Evolutionary conservation across 805 yeast species (phyloP).

Genomic region (Cyberlindnera maclurae): DNA sequence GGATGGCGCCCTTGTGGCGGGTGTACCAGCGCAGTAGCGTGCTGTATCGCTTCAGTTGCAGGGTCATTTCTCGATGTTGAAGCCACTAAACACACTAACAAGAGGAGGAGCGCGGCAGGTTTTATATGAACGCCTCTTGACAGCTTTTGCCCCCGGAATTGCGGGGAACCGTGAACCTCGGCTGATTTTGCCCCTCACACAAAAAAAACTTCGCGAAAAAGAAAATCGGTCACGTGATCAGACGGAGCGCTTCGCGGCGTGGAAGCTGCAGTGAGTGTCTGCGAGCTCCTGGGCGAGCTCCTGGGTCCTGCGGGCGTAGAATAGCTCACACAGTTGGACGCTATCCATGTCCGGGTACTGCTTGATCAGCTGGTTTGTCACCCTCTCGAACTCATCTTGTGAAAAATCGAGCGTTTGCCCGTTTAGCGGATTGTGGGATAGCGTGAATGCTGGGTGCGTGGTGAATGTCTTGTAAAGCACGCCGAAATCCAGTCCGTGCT

Average conservation of each 20-base stretch:
- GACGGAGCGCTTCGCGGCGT: not conserved
- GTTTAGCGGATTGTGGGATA: slow-evolving; percentile 20
- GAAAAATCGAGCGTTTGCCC: slow-evolving; percentile 7
- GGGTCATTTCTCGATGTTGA: not conserved
- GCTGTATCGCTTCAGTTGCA: slow-evolving; percentile 1
- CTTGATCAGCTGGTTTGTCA: slow-evolving; percentile 3
- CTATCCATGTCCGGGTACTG: slow-evolving; percentile 8
- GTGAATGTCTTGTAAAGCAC: slow-evolving; percentile 10
- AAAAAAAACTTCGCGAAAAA: too few relatives aligned
- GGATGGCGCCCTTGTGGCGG: slow-evolving; percentile 21
- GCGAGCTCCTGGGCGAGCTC: slow-evolving; percentile 13
- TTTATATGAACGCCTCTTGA: too few relatives aligned
- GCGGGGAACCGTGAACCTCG: too few relatives aligned
- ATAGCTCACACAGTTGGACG: slow-evolving; percentile 18
- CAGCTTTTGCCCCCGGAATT: too few relatives aligned
- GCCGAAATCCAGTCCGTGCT: slow-evolving; percentile 12
- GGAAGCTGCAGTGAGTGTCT: slow-evolving; percentile 8
- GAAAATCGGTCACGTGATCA: not conserved
- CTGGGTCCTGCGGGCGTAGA: slow-evolving; percentile 11
- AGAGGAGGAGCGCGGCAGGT: too few relatives aligned
- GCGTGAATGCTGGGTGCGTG: slow-evolving; percentile 16
- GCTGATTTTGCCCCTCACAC: too few relatives aligned
- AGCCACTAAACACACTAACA: too few relatives aligned
- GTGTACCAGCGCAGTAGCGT: slow-evolving; percentile 18
- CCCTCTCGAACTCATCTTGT: slow-evolving; percentile 1